Conservation (phyloP, 139 green algal species). For the Desmodesmus armatus region DNA sequence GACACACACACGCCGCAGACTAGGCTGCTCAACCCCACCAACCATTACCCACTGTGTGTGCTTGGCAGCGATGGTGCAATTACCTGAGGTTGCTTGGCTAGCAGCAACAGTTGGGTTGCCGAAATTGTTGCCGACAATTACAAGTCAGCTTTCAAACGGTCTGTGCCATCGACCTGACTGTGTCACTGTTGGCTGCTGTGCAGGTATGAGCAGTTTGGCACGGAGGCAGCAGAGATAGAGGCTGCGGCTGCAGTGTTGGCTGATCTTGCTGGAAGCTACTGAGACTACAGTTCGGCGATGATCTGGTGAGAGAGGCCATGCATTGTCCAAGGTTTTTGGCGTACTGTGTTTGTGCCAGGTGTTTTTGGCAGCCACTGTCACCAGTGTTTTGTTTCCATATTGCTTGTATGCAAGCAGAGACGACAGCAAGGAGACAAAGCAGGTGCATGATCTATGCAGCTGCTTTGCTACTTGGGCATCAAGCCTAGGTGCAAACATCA, state of each 20-base stretch:
- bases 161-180: background rate
- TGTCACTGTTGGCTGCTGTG: background rate
- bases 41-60: no score
- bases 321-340: background rate
- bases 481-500: no score
- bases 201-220: slow-evolving; percentile 30
- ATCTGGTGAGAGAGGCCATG: no score
- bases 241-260: background rate
- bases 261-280: slow-evolving; percentile 11
- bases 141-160: background rate
- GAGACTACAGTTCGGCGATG: no score
- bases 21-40: background rate
- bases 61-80: background rate
- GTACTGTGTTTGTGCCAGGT: no score
- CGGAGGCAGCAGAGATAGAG: background rate
- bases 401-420: no score
- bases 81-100: background rate
- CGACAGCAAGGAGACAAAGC: no score
- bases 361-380: no score
- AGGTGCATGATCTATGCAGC: no score
- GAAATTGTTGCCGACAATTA: background rate
- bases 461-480: no score
- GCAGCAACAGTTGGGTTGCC: background rate
- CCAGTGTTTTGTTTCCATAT: no score
- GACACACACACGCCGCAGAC: background rate